Percentiles rank a stretch among this genome's conserved stretches.
Conservation (phyloP, 1,284 basidiomycete genomes). For the Pseudozyma thailandica region DNA sequence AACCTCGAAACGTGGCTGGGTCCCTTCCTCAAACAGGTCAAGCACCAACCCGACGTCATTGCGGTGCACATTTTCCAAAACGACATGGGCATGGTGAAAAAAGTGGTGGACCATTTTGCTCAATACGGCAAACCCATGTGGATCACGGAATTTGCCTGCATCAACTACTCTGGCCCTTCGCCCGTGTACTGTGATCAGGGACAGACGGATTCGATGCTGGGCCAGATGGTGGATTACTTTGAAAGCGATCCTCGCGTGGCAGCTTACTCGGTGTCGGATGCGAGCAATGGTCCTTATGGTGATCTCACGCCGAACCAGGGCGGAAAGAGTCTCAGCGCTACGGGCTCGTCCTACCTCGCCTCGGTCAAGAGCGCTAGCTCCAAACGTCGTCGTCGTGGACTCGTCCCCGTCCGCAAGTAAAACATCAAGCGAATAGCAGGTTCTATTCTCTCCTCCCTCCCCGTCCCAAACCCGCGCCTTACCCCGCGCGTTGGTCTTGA, state of each 20-base stretch:
- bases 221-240: slow-evolving; percentile 48
- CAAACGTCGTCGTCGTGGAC: slow-evolving; percentile 11
- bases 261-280: slow-evolving; percentile 54
- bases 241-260: slow-evolving; percentile 48
- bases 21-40: slow-evolving; percentile 47
- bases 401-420: slow-evolving; percentile 26
- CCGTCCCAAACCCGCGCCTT: no score
- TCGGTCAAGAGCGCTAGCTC: slow-evolving; percentile 22
- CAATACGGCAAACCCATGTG: slow-evolving; percentile 53
- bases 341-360: slow-evolving; percentile 37
- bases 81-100: slow-evolving; percentile 49
- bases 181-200: slow-evolving; percentile 46
- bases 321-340: slow-evolving; percentile 33
- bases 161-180: slow-evolving; percentile 51
- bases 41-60: slow-evolving; percentile 54
- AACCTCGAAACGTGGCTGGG: slow-evolving; percentile 49
- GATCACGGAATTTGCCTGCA: slow-evolving; percentile 57
- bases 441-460: neutral
- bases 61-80: slow-evolving; percentile 63
- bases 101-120: slow-evolving; percentile 53
- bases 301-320: slow-evolving; percentile 44
- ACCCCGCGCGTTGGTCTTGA: no score
- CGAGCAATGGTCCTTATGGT: slow-evolving; percentile 49
- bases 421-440: neutral
- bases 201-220: slow-evolving; percentile 42